phyloP scores from a whole-genome alignment of 164 flowering plant genomes.

The Piper longum region DNA sequence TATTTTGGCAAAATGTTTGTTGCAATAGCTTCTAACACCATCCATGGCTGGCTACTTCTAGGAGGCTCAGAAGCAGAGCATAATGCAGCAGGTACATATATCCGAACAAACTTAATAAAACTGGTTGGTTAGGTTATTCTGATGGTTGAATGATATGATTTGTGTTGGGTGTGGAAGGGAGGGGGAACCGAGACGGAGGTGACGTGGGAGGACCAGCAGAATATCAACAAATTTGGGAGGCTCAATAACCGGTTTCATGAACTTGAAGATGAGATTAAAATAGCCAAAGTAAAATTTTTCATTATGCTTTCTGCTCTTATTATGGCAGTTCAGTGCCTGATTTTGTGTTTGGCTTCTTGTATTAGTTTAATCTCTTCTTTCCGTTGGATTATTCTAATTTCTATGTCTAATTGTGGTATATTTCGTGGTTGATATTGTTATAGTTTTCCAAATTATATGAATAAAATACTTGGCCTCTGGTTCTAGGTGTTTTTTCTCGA shows the following conservation, averaged over 20 bases:
- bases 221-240: slow-evolving; percentile 80
- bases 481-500: too few species aligned
- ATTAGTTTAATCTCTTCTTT: too few species aligned
- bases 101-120: not conserved
- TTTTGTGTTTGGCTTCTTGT: too few species aligned
- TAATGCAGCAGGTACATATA: slow-evolving; percentile 4
- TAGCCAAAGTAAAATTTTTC: slow-evolving; percentile 34
- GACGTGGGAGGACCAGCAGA: slow-evolving; percentile 99
- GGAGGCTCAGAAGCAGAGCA: slow-evolving; percentile 11
- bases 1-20: too few species aligned
- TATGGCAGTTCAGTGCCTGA: not conserved
- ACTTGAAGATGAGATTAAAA: slow-evolving; percentile 78
- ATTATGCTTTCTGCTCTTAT: not conserved
- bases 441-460: too few species aligned
- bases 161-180: slow-evolving; percentile 31
- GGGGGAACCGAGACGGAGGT: slow-evolving; percentile 63
- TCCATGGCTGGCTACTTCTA: too few species aligned
- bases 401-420: too few species aligned
- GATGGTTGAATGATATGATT: not conserved
- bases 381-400: too few species aligned
- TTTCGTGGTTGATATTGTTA: too few species aligned
- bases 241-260: slow-evolving; percentile 84
- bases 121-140: not conserved
- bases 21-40: too few species aligned
- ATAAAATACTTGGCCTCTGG: too few species aligned